Evolutionary conservation across 2,329 filamentous ascomycete species (phyloP).

Genomic region (Parascedosporium putredinis): DNA sequence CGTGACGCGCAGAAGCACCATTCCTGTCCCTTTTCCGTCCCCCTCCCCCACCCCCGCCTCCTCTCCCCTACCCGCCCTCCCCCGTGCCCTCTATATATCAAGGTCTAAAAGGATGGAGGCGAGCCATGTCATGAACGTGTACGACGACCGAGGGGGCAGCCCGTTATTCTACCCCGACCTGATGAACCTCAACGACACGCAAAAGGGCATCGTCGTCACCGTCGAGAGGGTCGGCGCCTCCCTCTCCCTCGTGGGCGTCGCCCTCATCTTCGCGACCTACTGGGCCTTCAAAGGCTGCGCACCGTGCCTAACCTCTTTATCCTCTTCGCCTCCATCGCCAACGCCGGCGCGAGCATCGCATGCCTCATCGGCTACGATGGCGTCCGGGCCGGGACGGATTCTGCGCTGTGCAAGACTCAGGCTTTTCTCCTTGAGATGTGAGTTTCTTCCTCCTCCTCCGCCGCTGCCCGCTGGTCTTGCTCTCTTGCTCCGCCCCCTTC

Average conservation of each 20-base stretch:
- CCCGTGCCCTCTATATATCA: not conserved
- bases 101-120: not conserved
- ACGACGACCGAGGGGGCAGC: not conserved
- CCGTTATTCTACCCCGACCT: constrained; percentile 4
- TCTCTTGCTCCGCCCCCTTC: not conserved
- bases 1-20: too few relatives aligned
- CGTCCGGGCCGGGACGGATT: constrained; percentile 40
- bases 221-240: constrained; percentile 44
- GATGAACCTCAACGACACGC: constrained; percentile 20
- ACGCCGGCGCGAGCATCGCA: constrained; percentile 49
- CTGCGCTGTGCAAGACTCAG: constrained; percentile 50
- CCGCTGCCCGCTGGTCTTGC: constrained; percentile 18
- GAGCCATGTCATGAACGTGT: not conserved
- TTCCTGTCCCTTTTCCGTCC: too few relatives aligned
- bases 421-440: constrained; percentile 58
- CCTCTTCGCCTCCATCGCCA: constrained; percentile 49
- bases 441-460: constrained; percentile 40
- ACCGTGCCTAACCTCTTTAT: constrained; percentile 54
- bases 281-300: constrained; percentile 38
- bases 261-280: constrained; percentile 43
- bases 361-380: constrained; percentile 63
- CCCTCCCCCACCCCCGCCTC: not conserved
- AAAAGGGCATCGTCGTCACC: constrained; percentile 31
- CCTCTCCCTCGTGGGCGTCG: constrained; percentile 39
- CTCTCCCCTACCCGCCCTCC: not conserved